phyloP scores from a whole-genome alignment of 176 grass and related monocot genomes.

The Musa itinerans region DNA sequence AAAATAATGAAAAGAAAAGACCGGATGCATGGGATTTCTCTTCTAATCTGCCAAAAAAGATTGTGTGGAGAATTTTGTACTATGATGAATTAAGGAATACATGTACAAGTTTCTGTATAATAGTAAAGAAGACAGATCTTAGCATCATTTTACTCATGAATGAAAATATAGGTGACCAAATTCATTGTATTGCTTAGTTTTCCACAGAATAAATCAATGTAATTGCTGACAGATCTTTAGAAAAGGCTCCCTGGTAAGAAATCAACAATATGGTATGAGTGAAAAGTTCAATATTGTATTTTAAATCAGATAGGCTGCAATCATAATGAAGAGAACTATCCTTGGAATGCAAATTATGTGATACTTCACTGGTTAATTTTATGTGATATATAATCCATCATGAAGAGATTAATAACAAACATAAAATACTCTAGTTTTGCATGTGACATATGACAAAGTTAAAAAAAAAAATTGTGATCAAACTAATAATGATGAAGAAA shows the following conservation, averaged over 20 bases:
- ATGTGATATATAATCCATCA: too few relatives aligned
- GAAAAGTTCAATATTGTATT: too few relatives aligned
- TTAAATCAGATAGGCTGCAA: too few relatives aligned
- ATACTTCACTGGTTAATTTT: too few relatives aligned
- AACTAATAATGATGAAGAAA: not conserved
- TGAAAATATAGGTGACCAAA: not conserved
- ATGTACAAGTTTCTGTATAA: not conserved
- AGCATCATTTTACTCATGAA: not conserved
- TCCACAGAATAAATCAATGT: not conserved
- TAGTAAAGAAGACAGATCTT: not conserved
- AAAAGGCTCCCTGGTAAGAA: not conserved
- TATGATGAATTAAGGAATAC: not conserved
- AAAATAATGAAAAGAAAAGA: not conserved
- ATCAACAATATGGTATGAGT: not conserved
- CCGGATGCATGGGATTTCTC: not conserved
- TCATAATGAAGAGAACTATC: too few relatives aligned
- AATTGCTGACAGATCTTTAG: not conserved
- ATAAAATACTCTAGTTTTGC: conserved; percentile 26
- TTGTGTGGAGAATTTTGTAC: not conserved
- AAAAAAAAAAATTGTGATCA: not conserved
- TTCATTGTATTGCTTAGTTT: not conserved
- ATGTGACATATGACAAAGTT: not conserved
- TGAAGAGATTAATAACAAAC: not conserved
- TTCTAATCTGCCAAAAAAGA: not conserved
- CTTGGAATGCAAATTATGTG: too few relatives aligned